These are phyloP conservation scores for Silene vulgaris DNA, from an alignment of 179 eudicot genomes.

Conservation along the genomic window DNA sequence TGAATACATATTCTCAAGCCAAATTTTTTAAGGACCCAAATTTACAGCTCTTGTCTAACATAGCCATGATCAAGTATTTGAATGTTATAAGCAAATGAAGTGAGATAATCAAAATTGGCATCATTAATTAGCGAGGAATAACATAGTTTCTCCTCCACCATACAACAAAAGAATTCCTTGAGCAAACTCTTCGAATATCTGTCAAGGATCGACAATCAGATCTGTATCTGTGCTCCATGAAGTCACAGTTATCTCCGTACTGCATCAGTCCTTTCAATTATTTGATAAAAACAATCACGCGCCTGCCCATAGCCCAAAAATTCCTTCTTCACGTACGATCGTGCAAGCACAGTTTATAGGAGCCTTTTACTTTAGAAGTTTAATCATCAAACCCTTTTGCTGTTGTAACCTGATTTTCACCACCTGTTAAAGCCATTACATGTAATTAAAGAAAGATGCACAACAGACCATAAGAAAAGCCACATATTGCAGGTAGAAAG, in stretches of 20 bases:
- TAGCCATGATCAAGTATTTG: background rate
- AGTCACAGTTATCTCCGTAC: background rate
- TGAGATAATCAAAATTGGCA: background rate
- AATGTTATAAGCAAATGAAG: background rate
- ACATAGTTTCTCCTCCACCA: background rate
- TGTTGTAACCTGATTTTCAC: constrained; percentile 92
- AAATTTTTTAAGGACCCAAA: background rate
- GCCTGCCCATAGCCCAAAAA: constrained; percentile 85
- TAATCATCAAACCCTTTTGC: constrained; percentile 73
- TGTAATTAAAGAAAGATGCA: too few relatives aligned
- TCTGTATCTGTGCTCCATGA: background rate
- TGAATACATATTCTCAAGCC: background rate
- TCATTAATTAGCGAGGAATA: background rate
- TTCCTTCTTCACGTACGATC: constrained; percentile 84
- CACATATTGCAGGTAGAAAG: background rate
- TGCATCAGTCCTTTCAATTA: background rate
- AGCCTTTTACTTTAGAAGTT: constrained; percentile 78
- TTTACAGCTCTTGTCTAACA: background rate
- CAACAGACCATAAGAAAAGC: background rate
- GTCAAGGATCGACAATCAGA: constrained; percentile 5
- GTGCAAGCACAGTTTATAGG: constrained; percentile 79
- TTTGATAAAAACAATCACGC: constrained; percentile 29
- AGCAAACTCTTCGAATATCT: background rate
- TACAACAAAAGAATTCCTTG: background rate
- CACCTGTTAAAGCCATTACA: constrained; percentile 44